Evolutionary conservation across 495 filamentous ascomycete genomes (phyloP).

Genomic region (Parmelia sp.): DNA sequence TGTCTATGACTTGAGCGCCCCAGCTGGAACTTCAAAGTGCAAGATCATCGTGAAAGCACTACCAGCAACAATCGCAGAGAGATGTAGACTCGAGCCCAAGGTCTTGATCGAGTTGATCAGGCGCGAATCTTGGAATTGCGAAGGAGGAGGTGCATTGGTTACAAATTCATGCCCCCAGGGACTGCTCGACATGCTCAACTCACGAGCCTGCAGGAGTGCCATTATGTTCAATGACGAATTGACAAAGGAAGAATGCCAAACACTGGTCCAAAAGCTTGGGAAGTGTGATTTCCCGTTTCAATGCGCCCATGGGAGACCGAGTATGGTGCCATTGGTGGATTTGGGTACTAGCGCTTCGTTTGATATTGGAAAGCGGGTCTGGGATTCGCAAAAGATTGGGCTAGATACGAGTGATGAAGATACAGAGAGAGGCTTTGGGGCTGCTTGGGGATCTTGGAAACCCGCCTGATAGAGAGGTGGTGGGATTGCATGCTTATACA

Average conservation of each 20-base stretch:
- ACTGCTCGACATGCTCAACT: conserved; percentile 84
- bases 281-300: conserved; percentile 81
- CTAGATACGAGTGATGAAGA: background rate
- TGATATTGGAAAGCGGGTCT: conserved; percentile 2
- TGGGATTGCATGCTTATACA: background rate
- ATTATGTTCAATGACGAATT: conserved; percentile 96
- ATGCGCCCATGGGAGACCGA: conserved; percentile 81
- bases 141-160: background rate
- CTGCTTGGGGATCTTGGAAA: conserved; percentile 20
- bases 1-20: conserved; percentile 37
- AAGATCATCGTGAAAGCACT: conserved; percentile 50
- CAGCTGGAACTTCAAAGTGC: conserved; percentile 13
- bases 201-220: conserved; percentile 79
- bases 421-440: conserved; percentile 8
- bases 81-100: conserved; percentile 64
- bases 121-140: conserved; percentile 58
- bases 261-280: conserved; percentile 56
- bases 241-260: conserved; percentile 55
- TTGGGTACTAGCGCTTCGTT: conserved; percentile 31
- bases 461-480: background rate
- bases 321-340: conserved; percentile 67
- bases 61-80: conserved; percentile 64
- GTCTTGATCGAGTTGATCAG: conserved; percentile 65
- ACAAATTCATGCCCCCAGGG: conserved; percentile 47
- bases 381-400: background rate